Conservation (phyloP, 495 filamentous ascomycete species). For the Xanthoparmelia taractica region DNA sequence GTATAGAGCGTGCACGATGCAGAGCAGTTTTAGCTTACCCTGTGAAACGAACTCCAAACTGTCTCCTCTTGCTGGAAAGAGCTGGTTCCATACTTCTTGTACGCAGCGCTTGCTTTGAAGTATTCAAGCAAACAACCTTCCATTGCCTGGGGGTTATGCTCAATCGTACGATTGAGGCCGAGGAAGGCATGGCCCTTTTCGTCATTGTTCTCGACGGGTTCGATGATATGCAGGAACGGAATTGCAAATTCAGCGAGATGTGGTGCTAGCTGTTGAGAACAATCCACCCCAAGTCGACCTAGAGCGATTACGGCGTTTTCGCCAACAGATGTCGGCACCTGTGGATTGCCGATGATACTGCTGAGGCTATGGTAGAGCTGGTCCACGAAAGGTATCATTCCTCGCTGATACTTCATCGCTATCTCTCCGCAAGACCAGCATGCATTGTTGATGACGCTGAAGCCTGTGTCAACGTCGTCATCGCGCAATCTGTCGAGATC, state of each 20-base stretch:
- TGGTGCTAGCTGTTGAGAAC: constrained; percentile 66
- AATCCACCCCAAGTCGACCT: constrained; percentile 80
- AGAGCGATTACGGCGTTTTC: constrained; percentile 95
- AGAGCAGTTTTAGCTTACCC: constrained; percentile 33
- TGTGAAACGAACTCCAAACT: constrained; percentile 45
- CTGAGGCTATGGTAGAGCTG: constrained; percentile 66
- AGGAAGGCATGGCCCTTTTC: constrained; percentile 92
- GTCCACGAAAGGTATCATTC: constrained; percentile 70
- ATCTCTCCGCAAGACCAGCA: constrained; percentile 98
- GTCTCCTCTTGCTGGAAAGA: constrained; percentile 41
- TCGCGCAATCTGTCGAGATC: constrained; percentile 69
- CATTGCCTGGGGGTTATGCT: constrained; percentile 85
- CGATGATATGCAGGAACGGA: constrained; percentile 73
- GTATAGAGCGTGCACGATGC: constrained; percentile 16
- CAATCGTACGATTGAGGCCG: constrained; percentile 78
- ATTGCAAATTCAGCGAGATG: constrained; percentile 73
- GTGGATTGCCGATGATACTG: constrained; percentile 70
- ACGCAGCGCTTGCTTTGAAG: constrained; percentile 75
- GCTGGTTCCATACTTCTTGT: constrained; percentile 50
- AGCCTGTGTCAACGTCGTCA: constrained; percentile 67
- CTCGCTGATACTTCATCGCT: constrained; percentile 72
- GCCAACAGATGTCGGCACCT: constrained; percentile 81
- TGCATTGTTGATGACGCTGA: constrained; percentile 93
- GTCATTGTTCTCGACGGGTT: constrained; percentile 77
- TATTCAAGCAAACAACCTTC: constrained; percentile 74